Conservation (phyloP, 2,329 filamentous ascomycete species). For the Fusarium subtropicale region DNA sequence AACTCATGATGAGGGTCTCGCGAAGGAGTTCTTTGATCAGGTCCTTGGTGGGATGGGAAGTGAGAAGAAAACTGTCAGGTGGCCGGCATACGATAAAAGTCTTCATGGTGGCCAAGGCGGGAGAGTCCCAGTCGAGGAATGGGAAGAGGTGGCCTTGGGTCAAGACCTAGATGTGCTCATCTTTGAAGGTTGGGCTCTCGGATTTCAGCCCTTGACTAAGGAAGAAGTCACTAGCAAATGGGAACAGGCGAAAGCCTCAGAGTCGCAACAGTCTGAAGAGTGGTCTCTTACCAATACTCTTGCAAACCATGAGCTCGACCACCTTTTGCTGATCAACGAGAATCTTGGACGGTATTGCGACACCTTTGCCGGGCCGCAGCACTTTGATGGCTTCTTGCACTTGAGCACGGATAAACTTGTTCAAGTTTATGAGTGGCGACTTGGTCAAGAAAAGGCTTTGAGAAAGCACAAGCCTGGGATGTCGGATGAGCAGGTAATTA, state of each 20-base stretch:
- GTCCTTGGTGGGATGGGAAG: not conserved
- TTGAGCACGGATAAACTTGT: constrained; percentile 40
- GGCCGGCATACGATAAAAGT: constrained; percentile 45
- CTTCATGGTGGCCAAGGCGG: constrained; percentile 39
- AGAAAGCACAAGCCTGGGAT: constrained; percentile 39
- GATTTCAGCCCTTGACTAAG: constrained; percentile 32
- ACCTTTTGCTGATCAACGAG: constrained; percentile 40
- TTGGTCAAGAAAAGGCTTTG: constrained; percentile 38
- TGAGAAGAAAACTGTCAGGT: constrained; percentile 14
- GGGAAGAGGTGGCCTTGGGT: constrained; percentile 29
- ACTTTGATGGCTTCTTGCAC: constrained; percentile 42
- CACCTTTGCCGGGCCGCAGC: constrained; percentile 31
- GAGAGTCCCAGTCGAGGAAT: constrained; percentile 29
- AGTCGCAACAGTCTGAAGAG: constrained; percentile 8
- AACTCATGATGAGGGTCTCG: constrained; percentile 39
- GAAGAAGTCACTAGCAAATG: constrained; percentile 33
- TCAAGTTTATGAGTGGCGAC: constrained; percentile 43
- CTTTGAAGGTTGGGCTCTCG: constrained; percentile 46
- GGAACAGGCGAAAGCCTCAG: constrained; percentile 20
- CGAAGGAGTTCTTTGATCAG: constrained; percentile 22
- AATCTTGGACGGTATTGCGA: constrained; percentile 41
- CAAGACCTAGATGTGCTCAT: constrained; percentile 40
- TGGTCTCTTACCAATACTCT: constrained; percentile 27
- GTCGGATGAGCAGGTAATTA: constrained; percentile 41
- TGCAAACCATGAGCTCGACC: constrained; percentile 29